phyloP scores from a whole-genome alignment of 1,284 basidiomycete genomes.

The Athelia sp. region DNA sequence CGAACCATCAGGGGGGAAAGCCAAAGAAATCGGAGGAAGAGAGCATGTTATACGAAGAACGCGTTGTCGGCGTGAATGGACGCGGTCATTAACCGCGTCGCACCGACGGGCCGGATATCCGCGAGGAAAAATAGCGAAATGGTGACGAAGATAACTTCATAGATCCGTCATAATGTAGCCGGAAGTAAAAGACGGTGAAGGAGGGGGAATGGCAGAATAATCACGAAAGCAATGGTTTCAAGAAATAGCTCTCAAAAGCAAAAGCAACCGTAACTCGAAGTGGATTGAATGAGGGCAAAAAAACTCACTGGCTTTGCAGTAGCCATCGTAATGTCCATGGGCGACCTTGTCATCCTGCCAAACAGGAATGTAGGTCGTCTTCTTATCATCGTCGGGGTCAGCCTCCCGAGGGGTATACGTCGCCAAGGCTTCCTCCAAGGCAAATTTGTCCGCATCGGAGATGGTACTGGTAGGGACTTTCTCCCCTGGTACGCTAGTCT shows the following conservation, averaged over 20 bases:
- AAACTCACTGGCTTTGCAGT: constrained; percentile 91
- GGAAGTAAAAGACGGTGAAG: too few relatives aligned
- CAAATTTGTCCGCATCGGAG: constrained; percentile 51
- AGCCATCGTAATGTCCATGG: constrained; percentile 94
- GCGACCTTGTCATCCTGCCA: constrained; percentile 90
- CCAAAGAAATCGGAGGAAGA: neutral
- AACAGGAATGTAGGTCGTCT: constrained; percentile 79
- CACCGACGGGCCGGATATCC: too few relatives aligned
- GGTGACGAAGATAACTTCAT: neutral
- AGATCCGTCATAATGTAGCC: too few relatives aligned
- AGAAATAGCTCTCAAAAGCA: too few relatives aligned
- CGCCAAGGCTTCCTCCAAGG: constrained; percentile 56
- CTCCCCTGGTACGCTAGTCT: constrained; percentile 34
- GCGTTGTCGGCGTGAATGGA: constrained; percentile 4
- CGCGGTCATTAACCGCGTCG: neutral
- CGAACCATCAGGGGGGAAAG: neutral
- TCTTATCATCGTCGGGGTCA: constrained; percentile 50
- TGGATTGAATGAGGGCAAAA: too few relatives aligned
- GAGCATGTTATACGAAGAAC: neutral
- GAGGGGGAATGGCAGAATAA: too few relatives aligned
- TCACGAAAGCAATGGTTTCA: too few relatives aligned
- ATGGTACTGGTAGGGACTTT: constrained; percentile 51
- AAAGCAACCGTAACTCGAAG: too few relatives aligned
- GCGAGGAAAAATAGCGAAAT: neutral
- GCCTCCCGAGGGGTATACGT: constrained; percentile 55